These are phyloP conservation scores for Zygosaccharomyces pseudobailii DNA, from an alignment of 1,139 yeast species.

Conservation along the genomic window DNA sequence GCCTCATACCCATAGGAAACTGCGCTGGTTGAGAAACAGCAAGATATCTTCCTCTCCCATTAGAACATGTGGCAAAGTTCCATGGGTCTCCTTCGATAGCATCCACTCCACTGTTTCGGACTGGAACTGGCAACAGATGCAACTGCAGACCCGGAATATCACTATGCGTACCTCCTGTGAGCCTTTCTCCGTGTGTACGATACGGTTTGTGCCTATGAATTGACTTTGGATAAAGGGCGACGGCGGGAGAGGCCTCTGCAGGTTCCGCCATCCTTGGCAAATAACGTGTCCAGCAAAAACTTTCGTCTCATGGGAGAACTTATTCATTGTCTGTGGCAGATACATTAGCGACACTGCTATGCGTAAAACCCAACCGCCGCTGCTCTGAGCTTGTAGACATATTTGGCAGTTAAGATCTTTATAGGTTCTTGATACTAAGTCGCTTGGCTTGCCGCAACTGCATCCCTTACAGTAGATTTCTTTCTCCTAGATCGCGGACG, in stretches of 20 bases:
- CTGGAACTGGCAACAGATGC: constrained; percentile 30
- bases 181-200: constrained; percentile 18
- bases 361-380: constrained; percentile 12
- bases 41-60: constrained; percentile 5
- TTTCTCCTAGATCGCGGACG: constrained; percentile 1
- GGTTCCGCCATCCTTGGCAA: constrained; percentile 5
- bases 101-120: constrained; percentile 32
- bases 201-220: constrained; percentile 22
- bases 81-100: constrained; percentile 24
- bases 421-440: constrained; percentile 6
- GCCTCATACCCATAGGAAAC: constrained; percentile 29
- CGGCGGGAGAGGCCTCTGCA: neutral
- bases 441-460: constrained; percentile 4
- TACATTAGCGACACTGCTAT: constrained; percentile 13
- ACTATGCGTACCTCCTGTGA: constrained; percentile 4
- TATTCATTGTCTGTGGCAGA: constrained; percentile 13
- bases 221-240: constrained; percentile 23
- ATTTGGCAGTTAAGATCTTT: constrained; percentile 7
- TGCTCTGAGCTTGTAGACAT: neutral
- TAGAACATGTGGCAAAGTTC: neutral
- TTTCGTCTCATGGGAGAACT: constrained; percentile 18
- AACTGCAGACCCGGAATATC: constrained; percentile 15
- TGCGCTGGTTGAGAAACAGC: constrained; percentile 23
- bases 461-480: neutral
- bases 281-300: constrained; percentile 14